Evolutionary conservation across 2,329 filamentous ascomycete species (phyloP).

Genomic region (Botrytis medusae): DNA sequence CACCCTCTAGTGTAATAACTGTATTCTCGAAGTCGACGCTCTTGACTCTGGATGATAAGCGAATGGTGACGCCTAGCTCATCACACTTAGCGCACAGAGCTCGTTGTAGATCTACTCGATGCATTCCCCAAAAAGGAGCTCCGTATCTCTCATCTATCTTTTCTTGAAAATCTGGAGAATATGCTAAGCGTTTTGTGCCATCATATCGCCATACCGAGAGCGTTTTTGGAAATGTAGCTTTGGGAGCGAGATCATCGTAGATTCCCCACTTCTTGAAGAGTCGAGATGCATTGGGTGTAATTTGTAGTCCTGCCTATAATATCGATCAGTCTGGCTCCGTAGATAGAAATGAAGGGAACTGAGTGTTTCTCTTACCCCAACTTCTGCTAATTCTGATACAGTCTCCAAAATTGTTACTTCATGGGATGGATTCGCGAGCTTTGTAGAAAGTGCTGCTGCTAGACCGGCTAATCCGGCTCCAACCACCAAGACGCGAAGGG

Average conservation of each 20-base stretch:
- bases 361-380: constrained; percentile 34
- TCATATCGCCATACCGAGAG: constrained; percentile 55
- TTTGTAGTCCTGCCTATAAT: constrained; percentile 35
- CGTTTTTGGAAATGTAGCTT: constrained; percentile 45
- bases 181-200: constrained; percentile 42
- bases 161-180: constrained; percentile 32
- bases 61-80: constrained; percentile 43
- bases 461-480: constrained; percentile 48
- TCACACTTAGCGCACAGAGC: constrained; percentile 45
- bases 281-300: constrained; percentile 37
- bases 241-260: constrained; percentile 28
- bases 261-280: constrained; percentile 38
- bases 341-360: neutral
- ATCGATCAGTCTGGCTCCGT: neutral
- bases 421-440: constrained; percentile 41
- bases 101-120: constrained; percentile 50
- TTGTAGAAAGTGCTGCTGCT: constrained; percentile 42
- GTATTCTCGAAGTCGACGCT: constrained; percentile 32
- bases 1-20: constrained; percentile 28
- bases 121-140: constrained; percentile 47
- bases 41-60: constrained; percentile 42
- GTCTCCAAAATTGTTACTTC: constrained; percentile 46
- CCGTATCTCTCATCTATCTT: constrained; percentile 30
- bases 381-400: constrained; percentile 43
- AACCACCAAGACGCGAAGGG: constrained; percentile 43